Base-by-base conservation (phyloP, 768 basidiomycete genomes). In the Lactifluus hygrophoroides region DNA sequence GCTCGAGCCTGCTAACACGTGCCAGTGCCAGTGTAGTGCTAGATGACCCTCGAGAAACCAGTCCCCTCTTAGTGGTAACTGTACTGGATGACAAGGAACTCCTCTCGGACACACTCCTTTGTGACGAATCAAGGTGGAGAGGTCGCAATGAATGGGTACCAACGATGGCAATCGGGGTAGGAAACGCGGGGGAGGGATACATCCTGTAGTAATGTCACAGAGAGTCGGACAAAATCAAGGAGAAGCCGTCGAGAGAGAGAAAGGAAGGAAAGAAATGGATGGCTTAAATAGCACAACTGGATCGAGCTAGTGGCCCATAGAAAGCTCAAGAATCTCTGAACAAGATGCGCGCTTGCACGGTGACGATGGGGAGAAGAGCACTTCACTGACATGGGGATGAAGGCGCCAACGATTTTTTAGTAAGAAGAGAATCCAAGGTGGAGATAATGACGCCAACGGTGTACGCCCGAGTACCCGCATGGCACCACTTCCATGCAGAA, bases 1-100 rank as follows among this genome's bases (percentile, higher is more conserved):
- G 66, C 16, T 74, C 75, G 19, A 77, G 63, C 14, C 66, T 40
- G 60, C 71, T 71, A 47, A 73, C 56, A 10, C 34, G 51, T 11
- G 53, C n/a, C n/a, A n/a, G n/a, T n/a, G n/a, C n/a, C n/a, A n/a
- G 61, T 14, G 44, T 9, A 3, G 35, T 3, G 13, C n/a, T 38
- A 23, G 44, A 17, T 14, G 53, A 19, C 17, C 44, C 35, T 11
- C 38, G 35, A 5, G 17, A 16, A 17, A 32, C 11, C 10, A 37
- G 49, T 35, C 27, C 42, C 25, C 16, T 1, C 21, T 37, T 34
- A 10, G 44, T 10, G 53, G 21, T 14, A 38, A 23, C 8, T 42
- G 40, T 19, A 16, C 51, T 1, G 34, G 54, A 47, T 23, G 46
- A 55, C 16, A 25, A 19, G 21, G 27, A 1, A 32, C 48, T 55